Percentiles rank a stretch among this genome's conserved stretches.
phyloP scores from a whole-genome alignment of 495 filamentous ascomycete species.

The Hyaloscypha variabilis region DNA sequence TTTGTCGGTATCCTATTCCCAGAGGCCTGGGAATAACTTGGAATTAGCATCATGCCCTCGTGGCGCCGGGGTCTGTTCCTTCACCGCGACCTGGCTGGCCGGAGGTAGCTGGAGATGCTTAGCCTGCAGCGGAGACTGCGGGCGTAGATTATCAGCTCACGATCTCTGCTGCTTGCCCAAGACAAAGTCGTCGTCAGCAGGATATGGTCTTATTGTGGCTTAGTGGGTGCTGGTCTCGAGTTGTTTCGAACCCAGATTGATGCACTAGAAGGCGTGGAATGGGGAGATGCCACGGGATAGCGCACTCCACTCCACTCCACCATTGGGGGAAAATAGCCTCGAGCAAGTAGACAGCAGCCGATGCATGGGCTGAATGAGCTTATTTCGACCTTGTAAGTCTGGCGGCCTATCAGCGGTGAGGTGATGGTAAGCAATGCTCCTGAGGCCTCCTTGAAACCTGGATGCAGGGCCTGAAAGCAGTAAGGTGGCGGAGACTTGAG shows the following conservation, averaged over 20 bases:
- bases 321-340: background rate
- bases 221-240: background rate
- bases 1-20: conserved; percentile 1
- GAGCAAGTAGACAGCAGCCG: background rate
- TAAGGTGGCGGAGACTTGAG: background rate
- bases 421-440: background rate
- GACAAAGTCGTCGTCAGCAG: conserved; percentile 4
- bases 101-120: background rate
- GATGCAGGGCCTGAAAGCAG: background rate
- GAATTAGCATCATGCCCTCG: background rate
- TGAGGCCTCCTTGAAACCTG: background rate
- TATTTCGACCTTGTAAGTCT: background rate
- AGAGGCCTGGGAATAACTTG: background rate
- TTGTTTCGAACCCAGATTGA: background rate
- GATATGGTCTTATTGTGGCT: background rate
- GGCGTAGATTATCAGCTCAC: background rate
- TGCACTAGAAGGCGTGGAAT: background rate
- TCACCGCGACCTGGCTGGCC: background rate
- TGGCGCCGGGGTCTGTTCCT: background rate
- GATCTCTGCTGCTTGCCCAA: background rate
- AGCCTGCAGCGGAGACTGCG: background rate
- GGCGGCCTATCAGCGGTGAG: background rate
- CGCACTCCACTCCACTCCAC: background rate
- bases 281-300: background rate
- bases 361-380: conserved; percentile 9